phyloP scores from a whole-genome alignment of 2,329 filamentous ascomycete species.

The Dendryphion nanum region DNA sequence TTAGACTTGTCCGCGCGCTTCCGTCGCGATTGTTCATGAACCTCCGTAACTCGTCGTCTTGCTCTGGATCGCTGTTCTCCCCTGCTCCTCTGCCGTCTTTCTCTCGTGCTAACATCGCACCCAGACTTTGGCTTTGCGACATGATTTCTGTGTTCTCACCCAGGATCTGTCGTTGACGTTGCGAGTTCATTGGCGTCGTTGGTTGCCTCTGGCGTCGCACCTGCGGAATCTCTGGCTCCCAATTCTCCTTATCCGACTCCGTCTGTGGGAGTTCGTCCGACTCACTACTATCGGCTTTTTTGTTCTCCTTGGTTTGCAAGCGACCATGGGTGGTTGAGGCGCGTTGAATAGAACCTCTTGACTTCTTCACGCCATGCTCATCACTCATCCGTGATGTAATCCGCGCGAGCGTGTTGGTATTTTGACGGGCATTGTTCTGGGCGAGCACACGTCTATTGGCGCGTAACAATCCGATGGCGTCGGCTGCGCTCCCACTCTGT shows the following conservation, averaged over 20 bases:
- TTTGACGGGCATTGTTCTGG: constrained; percentile 64
- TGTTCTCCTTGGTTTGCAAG: constrained; percentile 28
- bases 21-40: constrained; percentile 64
- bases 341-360: constrained; percentile 31
- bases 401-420: constrained; percentile 47
- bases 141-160: constrained; percentile 47
- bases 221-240: constrained; percentile 51
- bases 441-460: constrained; percentile 58
- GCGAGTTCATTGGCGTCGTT: constrained; percentile 31
- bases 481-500: constrained; percentile 73
- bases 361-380: constrained; percentile 37
- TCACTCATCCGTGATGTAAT: constrained; percentile 25
- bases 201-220: constrained; percentile 15
- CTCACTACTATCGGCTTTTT: constrained; percentile 33
- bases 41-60: constrained; percentile 65
- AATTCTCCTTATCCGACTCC: constrained; percentile 96
- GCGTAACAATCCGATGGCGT: constrained; percentile 77
- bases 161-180: constrained; percentile 42
- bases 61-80: constrained; percentile 39
- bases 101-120: constrained; percentile 34
- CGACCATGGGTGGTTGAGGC: constrained; percentile 36
- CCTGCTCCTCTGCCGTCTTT: constrained; percentile 21
- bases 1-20: constrained; percentile 56
- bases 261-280: constrained; percentile 54
- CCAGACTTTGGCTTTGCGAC: constrained; percentile 38